phyloP scores from a whole-genome alignment of 1,284 basidiomycete genomes.

The Marasmius oreades region DNA sequence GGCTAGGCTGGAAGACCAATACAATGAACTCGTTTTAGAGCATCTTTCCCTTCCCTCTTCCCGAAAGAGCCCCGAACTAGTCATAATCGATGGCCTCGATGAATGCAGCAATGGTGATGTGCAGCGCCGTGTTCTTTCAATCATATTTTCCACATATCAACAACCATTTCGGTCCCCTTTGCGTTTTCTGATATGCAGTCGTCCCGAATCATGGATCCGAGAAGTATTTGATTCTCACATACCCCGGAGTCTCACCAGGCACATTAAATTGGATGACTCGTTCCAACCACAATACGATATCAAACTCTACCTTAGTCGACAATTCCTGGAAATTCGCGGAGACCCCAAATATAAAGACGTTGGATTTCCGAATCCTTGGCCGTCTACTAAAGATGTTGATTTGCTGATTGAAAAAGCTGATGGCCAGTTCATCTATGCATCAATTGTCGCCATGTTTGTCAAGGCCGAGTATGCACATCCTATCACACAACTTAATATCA shows the following conservation, averaged over 20 bases:
- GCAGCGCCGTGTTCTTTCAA: neutral
- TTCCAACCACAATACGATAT: neutral
- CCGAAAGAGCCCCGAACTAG: neutral
- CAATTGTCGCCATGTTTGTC: slow-evolving; percentile 24
- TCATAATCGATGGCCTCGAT: slow-evolving; percentile 8
- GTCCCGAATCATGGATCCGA: slow-evolving; percentile 23
- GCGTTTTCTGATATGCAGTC: slow-evolving; percentile 23
- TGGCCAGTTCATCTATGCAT: slow-evolving; percentile 24
- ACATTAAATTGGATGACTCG: neutral
- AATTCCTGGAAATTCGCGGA: neutral
- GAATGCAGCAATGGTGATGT: neutral
- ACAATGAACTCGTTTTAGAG: neutral
- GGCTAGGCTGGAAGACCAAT: slow-evolving; percentile 2
- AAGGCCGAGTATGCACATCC: slow-evolving; percentile 18
- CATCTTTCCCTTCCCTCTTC: neutral
- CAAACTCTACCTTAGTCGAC: neutral
- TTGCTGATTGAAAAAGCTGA: slow-evolving; percentile 19
- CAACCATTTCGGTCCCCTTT: slow-evolving; percentile 15
- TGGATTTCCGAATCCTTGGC: slow-evolving; percentile 16
- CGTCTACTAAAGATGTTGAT: slow-evolving; percentile 15
- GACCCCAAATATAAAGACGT: too few relatives aligned
- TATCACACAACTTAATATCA: slow-evolving; percentile 19
- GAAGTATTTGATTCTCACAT: slow-evolving; percentile 11
- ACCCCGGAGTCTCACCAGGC: neutral
- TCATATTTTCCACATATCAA: neutral